A percentile compares a stretch with the other conserved stretches of the same genome.
These are phyloP conservation scores for Mucor circinelloides DNA, from an alignment of 371 early-diverging fungal genomes.

Conservation along the genomic window DNA sequence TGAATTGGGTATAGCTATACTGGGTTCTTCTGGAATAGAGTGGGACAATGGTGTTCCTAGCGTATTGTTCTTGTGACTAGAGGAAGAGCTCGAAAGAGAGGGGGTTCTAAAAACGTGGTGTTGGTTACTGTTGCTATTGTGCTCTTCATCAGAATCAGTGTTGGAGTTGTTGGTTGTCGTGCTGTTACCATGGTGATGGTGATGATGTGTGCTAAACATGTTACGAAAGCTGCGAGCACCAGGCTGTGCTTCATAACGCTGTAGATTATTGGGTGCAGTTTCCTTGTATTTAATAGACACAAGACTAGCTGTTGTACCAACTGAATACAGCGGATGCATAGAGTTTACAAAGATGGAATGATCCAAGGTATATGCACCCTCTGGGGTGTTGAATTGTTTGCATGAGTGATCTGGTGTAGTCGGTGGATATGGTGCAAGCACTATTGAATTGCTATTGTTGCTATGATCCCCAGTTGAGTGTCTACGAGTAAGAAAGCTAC, in stretches of 20 bases:
- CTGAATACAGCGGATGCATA: slow-evolving; percentile 49
- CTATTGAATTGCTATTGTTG: background rate
- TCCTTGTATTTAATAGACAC: slow-evolving; percentile 67
- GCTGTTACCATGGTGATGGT: background rate
- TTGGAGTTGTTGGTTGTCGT: background rate
- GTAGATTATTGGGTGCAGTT: slow-evolving; percentile 32
- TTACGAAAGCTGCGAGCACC: slow-evolving; percentile 40
- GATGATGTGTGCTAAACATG: slow-evolving; percentile 20
- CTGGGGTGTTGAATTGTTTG: slow-evolving; percentile 52
- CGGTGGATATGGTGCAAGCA: slow-evolving; percentile 40
- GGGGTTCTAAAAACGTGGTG: slow-evolving; percentile 20
- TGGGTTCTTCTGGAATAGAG: slow-evolving; percentile 22
- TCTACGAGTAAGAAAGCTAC: slow-evolving; percentile 36
- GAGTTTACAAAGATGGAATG: slow-evolving; percentile 58
- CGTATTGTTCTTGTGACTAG: slow-evolving; percentile 20
- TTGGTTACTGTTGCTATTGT: background rate
- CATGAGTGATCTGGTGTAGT: slow-evolving; percentile 43
- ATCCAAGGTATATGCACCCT: slow-evolving; percentile 52
- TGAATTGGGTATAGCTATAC: slow-evolving; percentile 9
- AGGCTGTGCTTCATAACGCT: slow-evolving; percentile 47
- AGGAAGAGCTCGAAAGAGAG: slow-evolving; percentile 35
- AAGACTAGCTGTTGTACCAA: slow-evolving; percentile 58
- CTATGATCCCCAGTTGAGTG: slow-evolving; percentile 38
- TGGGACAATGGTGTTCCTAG: slow-evolving; percentile 9
- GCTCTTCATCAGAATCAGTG: slow-evolving; percentile 32